These are phyloP conservation scores for Pyricularia pennisetigena DNA, from an alignment of 2,329 filamentous ascomycete species.

Conservation along the genomic window DNA sequence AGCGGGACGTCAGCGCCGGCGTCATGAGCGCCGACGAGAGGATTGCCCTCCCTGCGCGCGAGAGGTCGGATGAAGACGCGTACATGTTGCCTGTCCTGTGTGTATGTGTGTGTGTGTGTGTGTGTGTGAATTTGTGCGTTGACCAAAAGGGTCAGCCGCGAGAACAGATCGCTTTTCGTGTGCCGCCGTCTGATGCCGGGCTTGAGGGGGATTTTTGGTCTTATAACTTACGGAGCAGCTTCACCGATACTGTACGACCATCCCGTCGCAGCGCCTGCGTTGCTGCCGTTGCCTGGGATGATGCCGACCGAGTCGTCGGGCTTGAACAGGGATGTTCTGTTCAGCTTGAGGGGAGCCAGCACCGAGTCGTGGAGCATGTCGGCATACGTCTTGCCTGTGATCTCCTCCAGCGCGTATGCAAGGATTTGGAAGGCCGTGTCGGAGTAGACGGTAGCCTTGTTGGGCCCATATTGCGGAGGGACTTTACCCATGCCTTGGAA, in stretches of 20 bases:
- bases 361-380: conserved; percentile 20
- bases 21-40: conserved; percentile 25
- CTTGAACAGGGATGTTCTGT: conserved; percentile 13
- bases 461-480: conserved; percentile 5
- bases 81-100: conserved; percentile 32
- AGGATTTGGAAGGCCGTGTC: conserved; percentile 26
- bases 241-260: conserved; percentile 29
- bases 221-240: conserved; percentile 24
- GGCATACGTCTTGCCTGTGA: conserved; percentile 22
- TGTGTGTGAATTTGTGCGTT: too few species aligned
- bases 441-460: conserved; percentile 17
- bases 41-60: conserved; percentile 30
- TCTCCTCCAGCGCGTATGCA: conserved; percentile 26
- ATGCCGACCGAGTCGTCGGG: conserved; percentile 11
- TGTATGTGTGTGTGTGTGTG: too few species aligned
- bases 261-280: conserved; percentile 4
- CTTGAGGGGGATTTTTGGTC: neutral
- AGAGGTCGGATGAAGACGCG: conserved; percentile 30
- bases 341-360: conserved; percentile 20
- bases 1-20: conserved; percentile 25
- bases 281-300: conserved; percentile 12
- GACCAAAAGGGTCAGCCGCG: neutral
- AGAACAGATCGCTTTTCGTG: neutral
- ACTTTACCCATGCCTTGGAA: conserved; percentile 7
- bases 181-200: neutral